Evolutionary conservation across 768 basidiomycete genomes (phyloP).

Genomic region (Mycena vulgaris): DNA sequence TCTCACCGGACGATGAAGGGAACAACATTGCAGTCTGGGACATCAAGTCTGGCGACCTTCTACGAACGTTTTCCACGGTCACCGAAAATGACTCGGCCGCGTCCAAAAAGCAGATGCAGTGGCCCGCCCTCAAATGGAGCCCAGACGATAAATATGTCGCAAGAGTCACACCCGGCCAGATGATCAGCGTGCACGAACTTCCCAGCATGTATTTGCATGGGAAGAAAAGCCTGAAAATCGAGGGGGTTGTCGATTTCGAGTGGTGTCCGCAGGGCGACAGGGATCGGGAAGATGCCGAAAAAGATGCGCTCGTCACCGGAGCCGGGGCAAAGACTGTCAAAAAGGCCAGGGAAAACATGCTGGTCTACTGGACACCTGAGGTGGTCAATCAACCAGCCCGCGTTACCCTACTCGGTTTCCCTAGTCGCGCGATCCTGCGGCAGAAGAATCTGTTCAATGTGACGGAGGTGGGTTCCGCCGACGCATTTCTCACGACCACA

Average conservation of each 20-base stretch:
- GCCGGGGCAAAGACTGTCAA: conserved; percentile 65
- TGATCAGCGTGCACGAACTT: conserved; percentile 97
- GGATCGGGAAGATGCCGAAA: conserved; percentile 83
- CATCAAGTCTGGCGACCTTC: conserved; percentile 91
- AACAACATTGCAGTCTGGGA: conserved; percentile 99
- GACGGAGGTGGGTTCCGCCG: conserved; percentile 79
- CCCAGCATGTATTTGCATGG: conserved; percentile 95
- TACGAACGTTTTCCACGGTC: conserved; percentile 89
- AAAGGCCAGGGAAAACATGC: conserved; percentile 89
- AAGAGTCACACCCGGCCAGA: conserved; percentile 88
- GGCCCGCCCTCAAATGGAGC: conserved; percentile 98
- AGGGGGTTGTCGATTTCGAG: conserved; percentile 98
- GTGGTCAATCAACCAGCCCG: conserved; percentile 96
- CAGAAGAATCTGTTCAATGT: conserved; percentile 99
- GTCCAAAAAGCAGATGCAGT: conserved; percentile 87
- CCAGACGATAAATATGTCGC: conserved; percentile 96
- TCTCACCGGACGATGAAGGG: conserved; percentile 95
- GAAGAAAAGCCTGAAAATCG: conserved; percentile 97
- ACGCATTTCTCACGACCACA: conserved; percentile 15
- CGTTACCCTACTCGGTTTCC: conserved; percentile 93
- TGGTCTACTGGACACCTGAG: conserved; percentile 99
- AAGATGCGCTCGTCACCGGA: conserved; percentile 58
- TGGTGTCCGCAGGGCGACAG: conserved; percentile 96
- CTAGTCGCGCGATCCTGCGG: conserved; percentile 84
- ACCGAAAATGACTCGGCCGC: conserved; percentile 71